Base-by-base conservation (phyloP, 768 basidiomycete genomes). In the Leccinum truebloodii region DNA sequence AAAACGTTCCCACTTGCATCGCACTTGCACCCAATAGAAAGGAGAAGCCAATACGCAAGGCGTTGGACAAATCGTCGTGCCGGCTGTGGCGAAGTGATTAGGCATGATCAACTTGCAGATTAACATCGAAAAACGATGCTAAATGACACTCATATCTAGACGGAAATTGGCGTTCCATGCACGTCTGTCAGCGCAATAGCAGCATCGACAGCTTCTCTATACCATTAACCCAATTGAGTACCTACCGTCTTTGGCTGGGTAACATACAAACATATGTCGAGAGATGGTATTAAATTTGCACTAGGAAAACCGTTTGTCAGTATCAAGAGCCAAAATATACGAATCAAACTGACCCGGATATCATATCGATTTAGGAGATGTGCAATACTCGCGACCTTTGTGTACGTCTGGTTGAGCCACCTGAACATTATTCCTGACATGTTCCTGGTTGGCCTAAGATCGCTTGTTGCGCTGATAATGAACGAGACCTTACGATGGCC, bases 191-290 rank as follows among this genome's bases (percentile, higher is more conserved):
- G 18, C 60, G 44, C 59, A 59, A 71, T 56, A 81, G 54, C 20
- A 77, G 56, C 62, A 77, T 81, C 61, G 82, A 65, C 30, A 83
- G 58, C 12, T 76, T 73, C 48, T 80, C 78, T 49, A 80, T 76
- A 6, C 79, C 78, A 39, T 79, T 7, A 81, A 60, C 16, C 80
- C 80, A 57, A 83, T 81, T 26, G 26, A 26, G 26, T 26, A 5
- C 26, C 26, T 26, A 2, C 77, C 79, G 10, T 83, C 76, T 3
- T 77, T 72, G n/a, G n/a, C n/a, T n/a, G n/a, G 5, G 61, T 81
- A 83, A 67, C 81, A 82, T 9, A 83, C 78, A 62, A 82, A 83
- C 78, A 82, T 81, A 2, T 75, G 75, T 32, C 76, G 69, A 26
- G 75, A 69, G 18, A 72, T 68, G 10, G 80, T 71, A 51, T 81